Conservation (phyloP, 495 filamentous ascomycete species). For the Cryomyces antarcticus region DNA sequence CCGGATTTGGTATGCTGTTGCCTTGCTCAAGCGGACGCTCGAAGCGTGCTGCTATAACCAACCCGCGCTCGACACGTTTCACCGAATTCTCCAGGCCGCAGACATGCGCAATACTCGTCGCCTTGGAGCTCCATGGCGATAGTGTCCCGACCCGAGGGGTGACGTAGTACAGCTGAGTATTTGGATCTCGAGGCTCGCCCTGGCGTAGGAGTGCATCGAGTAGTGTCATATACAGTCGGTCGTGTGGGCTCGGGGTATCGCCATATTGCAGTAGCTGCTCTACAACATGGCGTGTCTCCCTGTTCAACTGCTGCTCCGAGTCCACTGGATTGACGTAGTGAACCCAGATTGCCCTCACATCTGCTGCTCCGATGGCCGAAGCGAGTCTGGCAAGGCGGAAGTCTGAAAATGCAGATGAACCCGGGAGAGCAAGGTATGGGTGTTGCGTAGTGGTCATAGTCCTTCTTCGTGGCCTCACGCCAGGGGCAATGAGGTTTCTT, state of each 20-base stretch:
- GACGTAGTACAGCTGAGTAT: slow-evolving; percentile 38
- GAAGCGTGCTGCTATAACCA: slow-evolving; percentile 45
- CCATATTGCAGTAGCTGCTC: slow-evolving; percentile 45
- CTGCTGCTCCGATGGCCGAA: slow-evolving; percentile 26
- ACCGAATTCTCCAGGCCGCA: slow-evolving; percentile 57
- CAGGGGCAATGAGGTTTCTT: no score
- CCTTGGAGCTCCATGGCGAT: slow-evolving; percentile 93
- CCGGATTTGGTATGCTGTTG: slow-evolving; percentile 37
- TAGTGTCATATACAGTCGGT: slow-evolving; percentile 15
- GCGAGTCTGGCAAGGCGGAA: slow-evolving; percentile 20
- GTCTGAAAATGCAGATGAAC: slow-evolving; percentile 19
- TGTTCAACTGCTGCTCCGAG: slow-evolving; percentile 11
- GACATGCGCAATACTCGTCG: slow-evolving; percentile 82
- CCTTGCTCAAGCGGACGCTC: slow-evolving; percentile 23
- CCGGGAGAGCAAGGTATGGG: slow-evolving; percentile 13
- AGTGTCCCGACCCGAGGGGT: slow-evolving; percentile 64
- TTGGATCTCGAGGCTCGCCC: slow-evolving; percentile 21
- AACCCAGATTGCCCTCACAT: slow-evolving; percentile 41
- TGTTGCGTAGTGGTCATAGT: not conserved
- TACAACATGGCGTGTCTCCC: slow-evolving; percentile 25
- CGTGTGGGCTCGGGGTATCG: slow-evolving; percentile 24
- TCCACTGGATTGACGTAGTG: slow-evolving; percentile 32
- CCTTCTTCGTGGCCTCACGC: no score
- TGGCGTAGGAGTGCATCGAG: slow-evolving; percentile 14
- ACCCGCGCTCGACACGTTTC: slow-evolving; percentile 71